Base-by-base conservation (phyloP, 257 asterid genomes). In the Marsdenia floribunda region DNA sequence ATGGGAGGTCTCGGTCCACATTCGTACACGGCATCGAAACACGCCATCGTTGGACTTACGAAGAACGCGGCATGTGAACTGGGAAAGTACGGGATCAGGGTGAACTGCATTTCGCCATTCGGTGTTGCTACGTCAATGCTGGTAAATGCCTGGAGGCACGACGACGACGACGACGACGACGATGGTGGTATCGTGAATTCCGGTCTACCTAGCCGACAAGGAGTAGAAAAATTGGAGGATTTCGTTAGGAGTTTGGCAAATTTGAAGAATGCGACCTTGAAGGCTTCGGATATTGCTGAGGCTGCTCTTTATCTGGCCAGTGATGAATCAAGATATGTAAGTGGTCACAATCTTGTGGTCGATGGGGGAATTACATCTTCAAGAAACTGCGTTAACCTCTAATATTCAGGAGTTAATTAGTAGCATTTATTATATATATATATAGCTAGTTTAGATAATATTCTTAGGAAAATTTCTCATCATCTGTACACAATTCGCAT, bases 111-210 rank as follows among this genome's bases (percentile, higher is more conserved):
- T 1, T 92, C 96, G 49, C 97, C 97, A 13, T 92, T 92, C 54
- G 97, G 97, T 2, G 97, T 90, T 75, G 97, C 96, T n/a, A 92
- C 97, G 29, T 81, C 88, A 3, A 92, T 92, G 96, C 79, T 92
- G 82, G 82, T 90, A 75, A 73, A 84, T 16, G 97, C 96, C 46
- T 92, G 96, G 97, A 76, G 84, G 72, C 59, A 53, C n/a, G 76
- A 37, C 0, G 87, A 35, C 0, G 91, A 73, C 0, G 76, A 60
- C 0, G 82, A 58, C 2, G 82, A 15, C 4, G 87, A 33, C 0
- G 90, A 64, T 0, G 76, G 55, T 1, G 81, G 8, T 72, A 19
- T 40, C 33, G 1, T 29, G 68, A 24, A 8, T n/a, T 19, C 69
- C 0, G 81, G 75, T 0, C 44, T 46, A 12, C 65, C 47, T 2